Base-by-base conservation (phyloP, 495 filamentous ascomycete genomes). In the Aspergillus conjunctus region DNA sequence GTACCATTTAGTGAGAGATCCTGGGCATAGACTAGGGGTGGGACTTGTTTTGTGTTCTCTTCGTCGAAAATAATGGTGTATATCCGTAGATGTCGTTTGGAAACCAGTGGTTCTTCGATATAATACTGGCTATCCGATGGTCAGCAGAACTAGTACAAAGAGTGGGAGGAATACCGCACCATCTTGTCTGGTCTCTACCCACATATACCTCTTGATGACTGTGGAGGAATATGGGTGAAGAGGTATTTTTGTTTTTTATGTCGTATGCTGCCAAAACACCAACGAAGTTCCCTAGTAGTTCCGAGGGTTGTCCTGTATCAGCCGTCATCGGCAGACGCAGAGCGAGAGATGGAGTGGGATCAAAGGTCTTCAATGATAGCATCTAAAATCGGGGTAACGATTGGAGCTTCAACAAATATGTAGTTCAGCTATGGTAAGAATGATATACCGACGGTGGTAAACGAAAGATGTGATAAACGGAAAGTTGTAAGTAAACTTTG, bases 1-100 rank as follows among this genome's bases (percentile, higher is more conserved):
- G 82, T 85, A 3, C 86, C 85, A 62, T 85, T 86, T 7, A 66
- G 65, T 3, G 86, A 88, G 7, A 83, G 68, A 57, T 89, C 84
- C 44, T 86, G 77, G 20, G 84, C 84, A 54, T 88, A 89, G 6
- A 88, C 74, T 31, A 88, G 68, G 0, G 84, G 82, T 1, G 73
- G 64, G 1, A 80, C 66, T 4, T 69, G 65, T 1, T 65, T 39
- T 0, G 64, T 58, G 17, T 73, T 66, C 2, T 76, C 72, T 20
- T 65, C 45, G 54, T 83, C 78, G 61, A 79, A 85, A 4, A 82
- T 62, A 22, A 89, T 73, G 1, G 81, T 83, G 69, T 87, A 88
- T 22, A 89, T 79, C n/a, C 82, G 81, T 14, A 87, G 67, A 52
- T 89, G 87, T 37, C 71, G 72, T 37, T 82, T 83, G 4, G 86